Conservation (phyloP, 352 stramenopile genomes). For the Phytophthora crassamura region DNA sequence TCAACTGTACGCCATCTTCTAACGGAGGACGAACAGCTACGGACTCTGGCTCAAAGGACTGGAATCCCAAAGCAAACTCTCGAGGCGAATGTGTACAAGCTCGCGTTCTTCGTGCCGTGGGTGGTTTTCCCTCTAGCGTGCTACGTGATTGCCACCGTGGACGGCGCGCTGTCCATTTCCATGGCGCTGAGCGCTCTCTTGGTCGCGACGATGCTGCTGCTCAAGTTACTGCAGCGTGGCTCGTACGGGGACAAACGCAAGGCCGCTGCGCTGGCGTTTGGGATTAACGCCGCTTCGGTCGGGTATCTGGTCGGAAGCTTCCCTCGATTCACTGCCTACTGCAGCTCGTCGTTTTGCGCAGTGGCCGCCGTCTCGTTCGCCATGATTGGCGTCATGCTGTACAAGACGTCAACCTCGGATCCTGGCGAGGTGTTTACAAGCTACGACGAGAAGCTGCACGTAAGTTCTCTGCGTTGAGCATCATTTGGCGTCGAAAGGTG, state of each 20-base stretch:
- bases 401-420: slow-evolving; percentile 60
- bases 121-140: slow-evolving; percentile 53
- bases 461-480: slow-evolving; percentile 37
- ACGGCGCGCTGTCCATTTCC: slow-evolving; percentile 46
- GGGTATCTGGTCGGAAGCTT: slow-evolving; percentile 65
- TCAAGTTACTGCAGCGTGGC: slow-evolving; percentile 65
- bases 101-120: slow-evolving; percentile 81
- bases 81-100: slow-evolving; percentile 73
- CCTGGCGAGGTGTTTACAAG: slow-evolving; percentile 70
- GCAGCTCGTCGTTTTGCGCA: slow-evolving; percentile 40
- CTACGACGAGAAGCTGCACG: slow-evolving; percentile 71
- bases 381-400: slow-evolving; percentile 59
- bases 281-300: slow-evolving; percentile 78
- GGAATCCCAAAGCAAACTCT: slow-evolving; percentile 61
- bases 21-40: slow-evolving; percentile 61
- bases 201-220: slow-evolving; percentile 37
- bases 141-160: slow-evolving; percentile 46
- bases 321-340: slow-evolving; percentile 39
- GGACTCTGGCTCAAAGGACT: slow-evolving; percentile 47
- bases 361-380: slow-evolving; percentile 30
- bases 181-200: slow-evolving; percentile 47
- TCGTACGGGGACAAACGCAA: slow-evolving; percentile 83
- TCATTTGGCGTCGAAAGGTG: neutral
- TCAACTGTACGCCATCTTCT: slow-evolving; percentile 57
- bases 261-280: slow-evolving; percentile 72